A percentile compares a stretch with the other conserved stretches of the same genome.
phyloP scores from a whole-genome alignment of 306 rosid species.

The Alnus glutinosa region DNA sequence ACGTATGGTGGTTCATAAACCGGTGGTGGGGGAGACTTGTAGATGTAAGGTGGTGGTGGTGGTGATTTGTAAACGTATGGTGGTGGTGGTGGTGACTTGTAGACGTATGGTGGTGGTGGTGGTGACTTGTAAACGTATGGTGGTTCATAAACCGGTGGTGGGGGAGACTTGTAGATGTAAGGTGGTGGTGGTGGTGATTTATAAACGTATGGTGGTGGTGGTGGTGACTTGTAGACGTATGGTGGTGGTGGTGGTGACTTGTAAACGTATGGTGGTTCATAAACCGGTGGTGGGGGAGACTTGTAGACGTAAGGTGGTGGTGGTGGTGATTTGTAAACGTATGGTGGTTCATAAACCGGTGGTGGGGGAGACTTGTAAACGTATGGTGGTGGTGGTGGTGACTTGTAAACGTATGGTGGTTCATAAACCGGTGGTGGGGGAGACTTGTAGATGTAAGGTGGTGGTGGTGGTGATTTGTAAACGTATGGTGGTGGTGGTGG shows the following conservation, averaged over 20 bases:
- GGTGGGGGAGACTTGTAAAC: slow-evolving; percentile 23
- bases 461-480: not conserved
- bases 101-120: not conserved
- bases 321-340: slow-evolving; percentile 25
- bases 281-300: slow-evolving; percentile 35
- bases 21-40: slow-evolving; percentile 24
- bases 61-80: too few species aligned
- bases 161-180: slow-evolving; percentile 1
- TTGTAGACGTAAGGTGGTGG: slow-evolving; percentile 16
- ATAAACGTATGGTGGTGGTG: slow-evolving; percentile 21
- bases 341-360: not conserved
- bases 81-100: not conserved
- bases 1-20: not conserved
- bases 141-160: too few species aligned
- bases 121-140: not conserved
- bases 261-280: slow-evolving; percentile 1
- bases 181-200: slow-evolving; percentile 3
- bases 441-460: not conserved
- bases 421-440: not conserved
- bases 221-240: not conserved
- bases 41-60: too few species aligned
- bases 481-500: slow-evolving; percentile 24
- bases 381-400: slow-evolving; percentile 31
- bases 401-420: not conserved
- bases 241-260: slow-evolving; percentile 8